phyloP scores from a whole-genome alignment of 805 yeast genomes.

The Yarrowia sp. region DNA sequence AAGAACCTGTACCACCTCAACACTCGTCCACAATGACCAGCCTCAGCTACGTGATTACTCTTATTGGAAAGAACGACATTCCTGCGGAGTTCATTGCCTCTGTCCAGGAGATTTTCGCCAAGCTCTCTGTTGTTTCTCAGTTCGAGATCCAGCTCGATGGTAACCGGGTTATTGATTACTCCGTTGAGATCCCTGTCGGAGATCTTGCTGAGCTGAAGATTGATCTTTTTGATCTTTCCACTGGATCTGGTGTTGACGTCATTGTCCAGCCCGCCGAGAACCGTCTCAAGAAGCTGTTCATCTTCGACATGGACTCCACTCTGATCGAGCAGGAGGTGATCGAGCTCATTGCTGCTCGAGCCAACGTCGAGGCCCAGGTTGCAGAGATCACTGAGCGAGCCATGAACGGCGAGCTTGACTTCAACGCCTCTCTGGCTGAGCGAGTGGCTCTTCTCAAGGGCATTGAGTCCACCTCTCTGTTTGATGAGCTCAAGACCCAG shows the following conservation, averaged over 20 bases:
- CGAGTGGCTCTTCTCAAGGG: constrained; percentile 83
- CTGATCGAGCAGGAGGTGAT: constrained; percentile 94
- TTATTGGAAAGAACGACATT: constrained; percentile 3
- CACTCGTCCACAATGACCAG: neutral
- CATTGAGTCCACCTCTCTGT: constrained; percentile 61
- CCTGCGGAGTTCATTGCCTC: neutral
- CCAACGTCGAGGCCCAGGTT: constrained; percentile 83
- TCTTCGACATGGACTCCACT: constrained; percentile 98
- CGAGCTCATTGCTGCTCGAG: constrained; percentile 90
- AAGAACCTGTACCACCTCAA: neutral
- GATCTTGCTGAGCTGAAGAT: constrained; percentile 28
- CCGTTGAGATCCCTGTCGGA: constrained; percentile 30
- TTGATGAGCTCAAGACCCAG: constrained; percentile 72
- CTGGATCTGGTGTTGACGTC: constrained; percentile 40
- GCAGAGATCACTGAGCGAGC: constrained; percentile 88
- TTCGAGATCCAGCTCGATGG: constrained; percentile 31
- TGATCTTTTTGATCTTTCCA: constrained; percentile 32
- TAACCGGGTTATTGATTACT: constrained; percentile 44
- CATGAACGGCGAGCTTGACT: constrained; percentile 96
- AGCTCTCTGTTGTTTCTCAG: neutral
- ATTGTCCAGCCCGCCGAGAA: constrained; percentile 42
- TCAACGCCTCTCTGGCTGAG: constrained; percentile 69
- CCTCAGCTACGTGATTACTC: constrained; percentile 3
- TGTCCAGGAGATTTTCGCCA: neutral
- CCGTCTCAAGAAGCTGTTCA: constrained; percentile 55